These are phyloP conservation scores for Solanum infundibuliforme DNA, from an alignment of 257 asterid species.

Conservation along the genomic window DNA sequence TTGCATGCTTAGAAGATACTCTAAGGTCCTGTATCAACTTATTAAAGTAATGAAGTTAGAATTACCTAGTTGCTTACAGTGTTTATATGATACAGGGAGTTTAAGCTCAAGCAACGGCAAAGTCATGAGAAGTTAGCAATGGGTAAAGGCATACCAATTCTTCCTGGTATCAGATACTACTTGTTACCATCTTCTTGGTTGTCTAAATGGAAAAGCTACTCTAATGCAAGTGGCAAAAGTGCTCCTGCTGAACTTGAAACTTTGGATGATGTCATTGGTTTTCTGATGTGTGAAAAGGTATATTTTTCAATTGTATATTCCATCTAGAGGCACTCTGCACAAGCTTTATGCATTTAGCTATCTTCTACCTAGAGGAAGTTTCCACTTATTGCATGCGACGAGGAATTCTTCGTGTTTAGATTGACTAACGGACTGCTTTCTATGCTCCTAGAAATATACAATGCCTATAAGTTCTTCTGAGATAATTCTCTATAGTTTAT, in stretches of 20 bases:
- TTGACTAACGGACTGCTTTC: background rate
- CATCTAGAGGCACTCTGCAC: background rate
- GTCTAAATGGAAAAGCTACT: constrained; percentile 67
- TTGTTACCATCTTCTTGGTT: constrained; percentile 84
- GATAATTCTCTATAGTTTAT: background rate
- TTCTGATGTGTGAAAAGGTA: constrained; percentile 76
- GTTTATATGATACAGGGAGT: constrained; percentile 58
- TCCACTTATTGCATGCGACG: background rate
- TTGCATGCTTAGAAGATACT: constrained; percentile 73
- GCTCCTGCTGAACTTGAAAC: constrained; percentile 51
- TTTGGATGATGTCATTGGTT: constrained; percentile 42
- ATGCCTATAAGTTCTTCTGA: background rate
- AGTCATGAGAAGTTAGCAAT: constrained; percentile 71
- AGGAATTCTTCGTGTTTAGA: background rate
- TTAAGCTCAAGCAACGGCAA: constrained; percentile 73
- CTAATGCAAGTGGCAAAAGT: constrained; percentile 62
- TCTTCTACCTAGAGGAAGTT: background rate
- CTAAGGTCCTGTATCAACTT: constrained; percentile 46
- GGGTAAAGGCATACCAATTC: constrained; percentile 45
- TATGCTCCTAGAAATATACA: background rate
- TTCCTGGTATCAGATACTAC: constrained; percentile 49
- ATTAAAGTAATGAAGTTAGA: constrained; percentile 7
- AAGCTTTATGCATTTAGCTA: background rate
- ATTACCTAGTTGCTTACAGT: background rate
- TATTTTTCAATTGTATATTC: background rate